phyloP scores from a whole-genome alignment of 108 stramenopile genomes.

The Pseudonitzschia multiseries region DNA sequence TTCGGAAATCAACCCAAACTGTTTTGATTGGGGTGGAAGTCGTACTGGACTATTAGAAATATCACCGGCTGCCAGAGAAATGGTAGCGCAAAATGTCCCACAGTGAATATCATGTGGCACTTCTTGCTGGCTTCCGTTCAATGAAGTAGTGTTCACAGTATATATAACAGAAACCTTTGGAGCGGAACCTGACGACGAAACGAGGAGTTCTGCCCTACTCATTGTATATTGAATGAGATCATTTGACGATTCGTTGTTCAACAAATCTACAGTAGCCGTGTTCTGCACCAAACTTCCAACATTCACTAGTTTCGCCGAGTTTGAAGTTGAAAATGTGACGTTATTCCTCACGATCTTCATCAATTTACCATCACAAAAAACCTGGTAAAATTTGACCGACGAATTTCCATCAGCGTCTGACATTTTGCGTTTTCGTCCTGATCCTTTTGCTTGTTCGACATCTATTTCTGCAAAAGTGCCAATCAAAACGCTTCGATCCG shows the following conservation, averaged over 20 bases:
- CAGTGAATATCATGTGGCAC: not conserved
- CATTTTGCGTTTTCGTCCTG: slow-evolving; percentile 30
- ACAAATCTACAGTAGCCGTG: not conserved
- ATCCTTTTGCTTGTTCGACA: not conserved
- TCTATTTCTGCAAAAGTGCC: slow-evolving; percentile 32
- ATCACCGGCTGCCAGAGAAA: slow-evolving; percentile 16
- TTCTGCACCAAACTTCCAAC: slow-evolving; percentile 13
- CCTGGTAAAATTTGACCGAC: slow-evolving; percentile 28
- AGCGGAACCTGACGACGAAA: slow-evolving; percentile 9
- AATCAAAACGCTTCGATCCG: not conserved
- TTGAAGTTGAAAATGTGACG: not conserved
- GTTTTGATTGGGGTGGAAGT: slow-evolving; percentile 21
- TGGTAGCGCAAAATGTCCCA: slow-evolving; percentile 7
- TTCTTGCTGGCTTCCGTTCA: not conserved
- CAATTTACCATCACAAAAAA: slow-evolving; percentile 13
- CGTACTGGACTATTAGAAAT: slow-evolving; percentile 13
- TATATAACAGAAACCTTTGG: slow-evolving; percentile 14
- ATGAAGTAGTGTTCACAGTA: slow-evolving; percentile 6
- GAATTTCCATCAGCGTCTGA: slow-evolving; percentile 32
- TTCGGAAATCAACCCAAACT: slow-evolving; percentile 24
- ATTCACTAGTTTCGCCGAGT: not conserved
- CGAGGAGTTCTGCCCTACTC: slow-evolving; percentile 5
- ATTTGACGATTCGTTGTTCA: not conserved
- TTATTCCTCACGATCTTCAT: slow-evolving; percentile 22
- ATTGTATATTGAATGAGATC: slow-evolving; percentile 5